Percentiles rank a stretch among this genome's conserved stretches.
Evolutionary conservation across 2,329 filamentous ascomycete genomes (phyloP).

Genomic region (Chaetomium olivaceum): DNA sequence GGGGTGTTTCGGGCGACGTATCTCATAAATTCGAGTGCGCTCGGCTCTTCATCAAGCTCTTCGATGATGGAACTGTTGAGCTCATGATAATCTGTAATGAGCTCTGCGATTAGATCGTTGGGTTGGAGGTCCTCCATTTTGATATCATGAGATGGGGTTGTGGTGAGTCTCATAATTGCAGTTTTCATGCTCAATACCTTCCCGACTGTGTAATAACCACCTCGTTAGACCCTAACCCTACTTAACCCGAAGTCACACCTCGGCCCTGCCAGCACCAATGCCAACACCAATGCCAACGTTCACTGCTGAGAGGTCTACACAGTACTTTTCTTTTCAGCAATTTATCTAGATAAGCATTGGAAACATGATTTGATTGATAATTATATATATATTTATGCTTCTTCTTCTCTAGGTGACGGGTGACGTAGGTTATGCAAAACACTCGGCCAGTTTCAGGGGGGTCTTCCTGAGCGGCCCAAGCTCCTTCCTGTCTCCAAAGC

Average conservation of each 20-base stretch:
- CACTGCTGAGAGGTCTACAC: no score
- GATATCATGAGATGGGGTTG: neutral
- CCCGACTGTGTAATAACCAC: no score
- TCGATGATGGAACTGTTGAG: constrained; percentile 64
- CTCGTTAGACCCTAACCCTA: no score
- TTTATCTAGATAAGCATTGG: no score
- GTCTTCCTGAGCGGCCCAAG: neutral
- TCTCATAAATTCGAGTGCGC: constrained; percentile 77
- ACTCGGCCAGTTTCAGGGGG: neutral
- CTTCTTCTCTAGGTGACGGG: no score
- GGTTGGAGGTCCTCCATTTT: constrained; percentile 18
- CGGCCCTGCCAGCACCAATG: no score
- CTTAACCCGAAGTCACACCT: no score
- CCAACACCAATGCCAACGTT: no score
- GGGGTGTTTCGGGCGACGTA: constrained; percentile 73
- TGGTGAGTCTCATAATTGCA: neutral
- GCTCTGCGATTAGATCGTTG: constrained; percentile 49
- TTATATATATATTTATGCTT: no score
- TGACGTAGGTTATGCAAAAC: neutral
- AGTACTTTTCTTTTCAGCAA: no score
- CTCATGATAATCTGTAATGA: constrained; percentile 72
- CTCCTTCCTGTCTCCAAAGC: neutral
- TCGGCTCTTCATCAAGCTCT: constrained; percentile 64
- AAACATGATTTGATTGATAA: no score
- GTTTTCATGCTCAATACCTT: neutral